Percentiles rank a stretch among this genome's conserved stretches.
phyloP scores from a whole-genome alignment of 2,329 filamentous ascomycete genomes.

The Calonectria hongkongensis region DNA sequence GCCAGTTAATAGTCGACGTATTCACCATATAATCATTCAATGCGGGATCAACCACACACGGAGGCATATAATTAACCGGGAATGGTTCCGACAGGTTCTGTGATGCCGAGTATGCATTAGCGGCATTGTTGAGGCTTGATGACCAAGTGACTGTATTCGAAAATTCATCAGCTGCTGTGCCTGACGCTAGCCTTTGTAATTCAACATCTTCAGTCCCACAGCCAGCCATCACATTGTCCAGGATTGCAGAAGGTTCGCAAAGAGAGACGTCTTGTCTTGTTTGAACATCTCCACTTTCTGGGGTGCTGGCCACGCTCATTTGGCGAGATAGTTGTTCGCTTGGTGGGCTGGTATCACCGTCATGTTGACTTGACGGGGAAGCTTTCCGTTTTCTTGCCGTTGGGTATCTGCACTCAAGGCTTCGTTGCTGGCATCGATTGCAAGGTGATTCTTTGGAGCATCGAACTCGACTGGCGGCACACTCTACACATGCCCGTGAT shows the following conservation, averaged over 20 bases:
- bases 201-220: background rate
- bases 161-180: background rate
- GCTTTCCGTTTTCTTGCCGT: slow-evolving; percentile 16
- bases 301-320: background rate
- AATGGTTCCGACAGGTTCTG: background rate
- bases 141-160: background rate
- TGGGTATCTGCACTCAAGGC: slow-evolving; percentile 35
- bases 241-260: background rate
- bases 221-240: background rate
- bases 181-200: background rate
- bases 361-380: background rate
- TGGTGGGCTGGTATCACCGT: background rate
- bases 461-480: slow-evolving; percentile 42
- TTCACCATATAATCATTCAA: background rate
- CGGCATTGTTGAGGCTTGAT: background rate
- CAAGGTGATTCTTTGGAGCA: slow-evolving; percentile 45
- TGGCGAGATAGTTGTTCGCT: background rate
- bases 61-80: background rate
- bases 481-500: slow-evolving; percentile 43
- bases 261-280: too few relatives aligned
- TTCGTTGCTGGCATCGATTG: slow-evolving; percentile 35
- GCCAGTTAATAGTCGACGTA: slow-evolving; percentile 29
- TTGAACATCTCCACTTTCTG: background rate
- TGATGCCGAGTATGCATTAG: background rate
- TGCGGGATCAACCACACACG: background rate